These are phyloP conservation scores for Beauveria scarabaeidicola DNA, from an alignment of 2,329 filamentous ascomycete genomes.

Conservation along the genomic window DNA sequence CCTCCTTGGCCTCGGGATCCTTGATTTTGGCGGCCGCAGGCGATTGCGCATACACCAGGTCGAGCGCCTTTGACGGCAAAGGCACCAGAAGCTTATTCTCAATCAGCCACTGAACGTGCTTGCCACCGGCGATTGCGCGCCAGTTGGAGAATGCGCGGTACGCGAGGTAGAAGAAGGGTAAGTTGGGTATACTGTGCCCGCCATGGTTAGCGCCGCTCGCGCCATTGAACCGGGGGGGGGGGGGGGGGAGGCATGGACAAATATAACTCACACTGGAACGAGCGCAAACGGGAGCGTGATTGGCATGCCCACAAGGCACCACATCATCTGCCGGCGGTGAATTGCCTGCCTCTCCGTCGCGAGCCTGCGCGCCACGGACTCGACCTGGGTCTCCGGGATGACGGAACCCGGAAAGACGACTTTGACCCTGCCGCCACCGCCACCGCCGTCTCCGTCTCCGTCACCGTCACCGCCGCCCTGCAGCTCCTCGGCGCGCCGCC, in stretches of 20 bases:
- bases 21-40: constrained; percentile 15
- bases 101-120: constrained; percentile 74
- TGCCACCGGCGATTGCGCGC: constrained; percentile 75
- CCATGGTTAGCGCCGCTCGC: neutral
- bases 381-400: constrained; percentile 55
- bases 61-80: constrained; percentile 59
- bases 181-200: constrained; percentile 66
- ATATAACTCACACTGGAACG: constrained; percentile 65
- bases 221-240: neutral
- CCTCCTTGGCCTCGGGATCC: constrained; percentile 21
- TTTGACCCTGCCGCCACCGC: constrained; percentile 48
- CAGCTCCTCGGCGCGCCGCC: constrained; percentile 55
- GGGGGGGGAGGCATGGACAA: neutral
- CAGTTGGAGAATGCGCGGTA: constrained; percentile 92
- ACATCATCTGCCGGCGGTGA: constrained; percentile 69
- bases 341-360: constrained; percentile 73
- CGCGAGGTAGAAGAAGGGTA: constrained; percentile 92
- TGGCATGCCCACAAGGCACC: constrained; percentile 76
- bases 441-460: too few species aligned
- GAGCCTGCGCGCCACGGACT: constrained; percentile 57
- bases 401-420: constrained; percentile 68
- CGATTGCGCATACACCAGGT: constrained; percentile 56
- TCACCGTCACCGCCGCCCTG: constrained; percentile 33
- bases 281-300: constrained; percentile 74
- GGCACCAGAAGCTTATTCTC: constrained; percentile 61